Conservation (phyloP, 2,329 filamentous ascomycete species). For the Phoma sp. region DNA sequence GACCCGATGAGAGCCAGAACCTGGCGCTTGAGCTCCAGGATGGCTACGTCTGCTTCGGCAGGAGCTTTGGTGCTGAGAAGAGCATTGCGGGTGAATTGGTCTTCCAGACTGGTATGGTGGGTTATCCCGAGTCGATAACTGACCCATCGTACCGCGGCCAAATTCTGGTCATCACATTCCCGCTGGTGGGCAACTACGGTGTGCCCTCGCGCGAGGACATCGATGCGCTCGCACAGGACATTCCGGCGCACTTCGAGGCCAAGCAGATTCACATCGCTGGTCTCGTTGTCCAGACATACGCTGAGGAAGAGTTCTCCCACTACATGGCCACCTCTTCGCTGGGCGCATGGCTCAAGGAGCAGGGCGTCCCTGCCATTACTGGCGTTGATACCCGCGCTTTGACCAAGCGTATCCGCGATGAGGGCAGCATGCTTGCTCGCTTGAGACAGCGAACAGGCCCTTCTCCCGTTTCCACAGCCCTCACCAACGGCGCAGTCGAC, state of each 20-base stretch:
- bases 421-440: constrained; percentile 95
- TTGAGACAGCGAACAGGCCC: constrained; percentile 75
- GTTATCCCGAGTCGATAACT: constrained; percentile 92
- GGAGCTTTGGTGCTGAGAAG: constrained; percentile 95
- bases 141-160: constrained; percentile 90
- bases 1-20: constrained; percentile 59
- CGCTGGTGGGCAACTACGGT: constrained; percentile 95
- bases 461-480: constrained; percentile 26
- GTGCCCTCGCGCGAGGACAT: constrained; percentile 86
- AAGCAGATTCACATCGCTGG: constrained; percentile 92
- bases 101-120: constrained; percentile 99
- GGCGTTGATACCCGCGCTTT: constrained; percentile 92
- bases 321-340: constrained; percentile 90
- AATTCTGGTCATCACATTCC: constrained; percentile 96
- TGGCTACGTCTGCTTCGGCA: constrained; percentile 88
- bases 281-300: constrained; percentile 88
- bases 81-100: constrained; percentile 96
- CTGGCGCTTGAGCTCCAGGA: constrained; percentile 93
- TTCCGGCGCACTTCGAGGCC: constrained; percentile 93
- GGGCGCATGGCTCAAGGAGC: constrained; percentile 94
- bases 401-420: constrained; percentile 91
- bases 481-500: constrained; percentile 51
- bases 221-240: constrained; percentile 83
- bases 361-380: constrained; percentile 91
- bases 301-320: constrained; percentile 94